Conservation (phyloP, 208 protist genomes). For the Perkinsela sp. region DNA sequence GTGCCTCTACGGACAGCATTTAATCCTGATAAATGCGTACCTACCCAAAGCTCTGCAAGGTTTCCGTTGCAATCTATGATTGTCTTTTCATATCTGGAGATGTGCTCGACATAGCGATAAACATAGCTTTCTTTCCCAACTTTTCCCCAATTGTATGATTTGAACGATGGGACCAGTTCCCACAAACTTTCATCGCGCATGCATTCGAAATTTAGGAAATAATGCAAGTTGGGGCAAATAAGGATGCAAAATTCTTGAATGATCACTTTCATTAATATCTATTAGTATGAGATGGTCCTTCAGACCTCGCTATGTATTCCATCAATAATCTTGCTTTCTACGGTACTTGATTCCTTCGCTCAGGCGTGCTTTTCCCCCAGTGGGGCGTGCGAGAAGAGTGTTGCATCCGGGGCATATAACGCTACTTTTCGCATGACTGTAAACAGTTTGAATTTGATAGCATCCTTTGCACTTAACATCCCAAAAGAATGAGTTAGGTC, state of each 20-base stretch:
- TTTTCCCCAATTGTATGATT: slow-evolving; percentile 25
- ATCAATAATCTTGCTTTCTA: slow-evolving; percentile 72
- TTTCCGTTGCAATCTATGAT: slow-evolving; percentile 3
- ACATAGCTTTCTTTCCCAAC: slow-evolving; percentile 8
- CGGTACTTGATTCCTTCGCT: slow-evolving; percentile 78
- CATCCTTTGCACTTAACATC: slow-evolving; percentile 95
- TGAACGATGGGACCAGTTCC: slow-evolving; percentile 2
- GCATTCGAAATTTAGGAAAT: too few relatives aligned
- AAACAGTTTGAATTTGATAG: slow-evolving; percentile 76
- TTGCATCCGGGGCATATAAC: slow-evolving; percentile 84
- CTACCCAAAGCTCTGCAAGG: slow-evolving; percentile 88
- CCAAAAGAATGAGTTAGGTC: slow-evolving; percentile 97
- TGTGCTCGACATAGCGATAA: slow-evolving; percentile 1
- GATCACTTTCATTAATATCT: too few relatives aligned
- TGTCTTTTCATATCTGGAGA: too few relatives aligned
- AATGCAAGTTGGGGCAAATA: too few relatives aligned
- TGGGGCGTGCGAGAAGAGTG: slow-evolving; percentile 85
- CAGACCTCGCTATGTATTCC: not conserved
- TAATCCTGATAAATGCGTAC: slow-evolving; percentile 58
- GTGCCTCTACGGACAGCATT: too few relatives aligned
- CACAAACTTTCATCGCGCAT: too few relatives aligned
- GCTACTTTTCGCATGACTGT: slow-evolving; percentile 85
- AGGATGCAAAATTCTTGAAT: too few relatives aligned
- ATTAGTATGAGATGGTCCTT: too few relatives aligned
- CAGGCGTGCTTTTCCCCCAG: slow-evolving; percentile 85